Percentiles rank a stretch among this genome's conserved stretches.
Evolutionary conservation across 208 protist species (phyloP).

Genomic region (Crithidia thermophila): DNA sequence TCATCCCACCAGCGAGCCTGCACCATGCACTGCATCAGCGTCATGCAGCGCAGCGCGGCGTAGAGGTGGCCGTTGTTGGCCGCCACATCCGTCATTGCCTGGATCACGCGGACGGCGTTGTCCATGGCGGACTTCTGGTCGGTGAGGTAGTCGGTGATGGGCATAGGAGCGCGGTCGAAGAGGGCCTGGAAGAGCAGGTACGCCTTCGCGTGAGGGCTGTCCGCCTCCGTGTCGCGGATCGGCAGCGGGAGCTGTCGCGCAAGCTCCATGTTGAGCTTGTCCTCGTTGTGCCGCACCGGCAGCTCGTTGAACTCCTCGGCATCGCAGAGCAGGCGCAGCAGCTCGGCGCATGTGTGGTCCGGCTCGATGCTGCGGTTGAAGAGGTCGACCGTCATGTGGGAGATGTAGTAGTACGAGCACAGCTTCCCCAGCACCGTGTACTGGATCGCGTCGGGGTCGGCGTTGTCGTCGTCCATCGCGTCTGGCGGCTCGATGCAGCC

Average conservation of each 20-base stretch:
- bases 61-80: constrained; percentile 94
- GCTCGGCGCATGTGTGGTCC: constrained; percentile 53
- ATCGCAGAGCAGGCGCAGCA: constrained; percentile 91
- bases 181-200: constrained; percentile 98
- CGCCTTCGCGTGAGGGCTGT: constrained; percentile 96
- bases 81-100: constrained; percentile 95
- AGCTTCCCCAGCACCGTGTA: constrained; percentile 95
- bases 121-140: constrained; percentile 98
- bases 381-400: constrained; percentile 92
- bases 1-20: constrained; percentile 93
- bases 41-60: constrained; percentile 89
- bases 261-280: constrained; percentile 95
- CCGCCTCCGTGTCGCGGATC: constrained; percentile 71
- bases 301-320: constrained; percentile 96
- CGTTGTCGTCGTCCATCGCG: constrained; percentile 47
- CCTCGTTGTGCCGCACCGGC: constrained; percentile 99
- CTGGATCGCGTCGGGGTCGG: constrained; percentile 66
- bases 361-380: constrained; percentile 88
- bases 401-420: constrained; percentile 99
- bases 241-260: constrained; percentile 66
- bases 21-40: constrained; percentile 95
- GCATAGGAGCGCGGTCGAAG: constrained; percentile 91
- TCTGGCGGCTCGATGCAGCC: constrained; percentile 82
- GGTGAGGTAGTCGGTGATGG: constrained; percentile 98
- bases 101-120: constrained; percentile 96